These are phyloP conservation scores for Vitis cinerea DNA, from an alignment of 164 flowering plant genomes.

Conservation along the genomic window DNA sequence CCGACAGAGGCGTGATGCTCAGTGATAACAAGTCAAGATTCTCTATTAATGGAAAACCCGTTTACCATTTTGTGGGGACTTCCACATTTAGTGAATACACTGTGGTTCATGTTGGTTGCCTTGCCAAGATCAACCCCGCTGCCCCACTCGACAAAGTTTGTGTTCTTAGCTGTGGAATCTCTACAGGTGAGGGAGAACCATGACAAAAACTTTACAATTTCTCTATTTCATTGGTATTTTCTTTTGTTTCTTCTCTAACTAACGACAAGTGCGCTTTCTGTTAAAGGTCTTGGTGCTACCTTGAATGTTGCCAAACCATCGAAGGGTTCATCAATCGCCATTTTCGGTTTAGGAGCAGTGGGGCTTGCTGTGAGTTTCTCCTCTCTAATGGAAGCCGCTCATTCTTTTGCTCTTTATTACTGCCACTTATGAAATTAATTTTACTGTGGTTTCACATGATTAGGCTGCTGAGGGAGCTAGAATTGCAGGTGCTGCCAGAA, in stretches of 20 bases:
- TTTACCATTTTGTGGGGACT: conserved; percentile 23
- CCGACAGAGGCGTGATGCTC: conserved; percentile 21
- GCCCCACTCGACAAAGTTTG: conserved; percentile 27
- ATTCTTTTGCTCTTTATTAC: no score
- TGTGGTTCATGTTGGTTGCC: conserved; percentile 17
- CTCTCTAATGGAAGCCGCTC: neutral
- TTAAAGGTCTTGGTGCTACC: conserved; percentile 62
- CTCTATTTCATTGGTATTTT: no score
- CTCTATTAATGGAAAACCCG: conserved; percentile 21
- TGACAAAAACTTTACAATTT: no score
- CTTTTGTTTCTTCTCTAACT: no score
- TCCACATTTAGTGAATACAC: conserved; percentile 27
- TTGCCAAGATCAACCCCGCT: conserved; percentile 18
- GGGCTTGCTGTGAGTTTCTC: conserved; percentile 58
- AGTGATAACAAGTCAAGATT: conserved; percentile 18
- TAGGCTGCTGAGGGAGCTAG: conserved; percentile 49
- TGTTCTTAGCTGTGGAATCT: conserved; percentile 28
- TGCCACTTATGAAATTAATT: no score
- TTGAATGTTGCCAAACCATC: conserved; percentile 63
- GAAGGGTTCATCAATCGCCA: conserved; percentile 50
- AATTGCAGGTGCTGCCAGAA: conserved; percentile 36
- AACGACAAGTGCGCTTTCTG: neutral
- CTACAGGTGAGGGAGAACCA: conserved; percentile 15
- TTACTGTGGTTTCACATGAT: neutral
- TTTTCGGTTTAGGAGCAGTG: conserved; percentile 68